A percentile compares a stretch with the other conserved stretches of the same genome.
phyloP scores from a whole-genome alignment of 352 stramenopile genomes.

The Globisporangium rhizosaccharum region DNA sequence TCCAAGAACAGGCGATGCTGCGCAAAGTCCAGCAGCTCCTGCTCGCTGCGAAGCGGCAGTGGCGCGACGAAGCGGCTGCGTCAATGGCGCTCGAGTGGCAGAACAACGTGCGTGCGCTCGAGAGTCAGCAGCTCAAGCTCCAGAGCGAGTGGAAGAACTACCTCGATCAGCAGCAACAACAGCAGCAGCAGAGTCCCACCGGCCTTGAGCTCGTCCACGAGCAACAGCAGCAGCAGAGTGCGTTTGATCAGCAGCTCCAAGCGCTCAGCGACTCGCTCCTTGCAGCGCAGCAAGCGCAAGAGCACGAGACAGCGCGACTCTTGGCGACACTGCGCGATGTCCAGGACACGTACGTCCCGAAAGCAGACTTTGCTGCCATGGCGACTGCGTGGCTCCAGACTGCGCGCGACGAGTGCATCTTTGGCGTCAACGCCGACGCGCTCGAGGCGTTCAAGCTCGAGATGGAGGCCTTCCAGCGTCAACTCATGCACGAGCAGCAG shows the following conservation, averaged over 20 bases:
- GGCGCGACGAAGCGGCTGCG: background rate
- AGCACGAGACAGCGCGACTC: slow-evolving; percentile 19
- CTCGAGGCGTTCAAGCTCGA: slow-evolving; percentile 27
- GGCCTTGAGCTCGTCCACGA: slow-evolving; percentile 5
- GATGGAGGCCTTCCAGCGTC: slow-evolving; percentile 24
- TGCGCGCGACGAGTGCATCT: slow-evolving; percentile 50
- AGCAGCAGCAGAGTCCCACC: background rate
- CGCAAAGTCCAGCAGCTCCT: slow-evolving; percentile 37
- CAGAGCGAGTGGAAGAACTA: slow-evolving; percentile 14
- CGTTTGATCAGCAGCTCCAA: slow-evolving; percentile 19
- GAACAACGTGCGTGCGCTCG: slow-evolving; percentile 5
- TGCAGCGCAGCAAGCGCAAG: slow-evolving; percentile 20
- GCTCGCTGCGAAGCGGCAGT: slow-evolving; percentile 18
- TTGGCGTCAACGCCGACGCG: slow-evolving; percentile 28
- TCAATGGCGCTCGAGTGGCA: slow-evolving; percentile 5
- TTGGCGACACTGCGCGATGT: slow-evolving; percentile 15
- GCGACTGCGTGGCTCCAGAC: slow-evolving; percentile 32
- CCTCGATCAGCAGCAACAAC: slow-evolving; percentile 16
- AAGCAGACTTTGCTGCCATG: slow-evolving; percentile 22
- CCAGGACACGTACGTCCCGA: slow-evolving; percentile 20
- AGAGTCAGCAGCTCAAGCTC: slow-evolving; percentile 12
- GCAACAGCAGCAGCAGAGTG: slow-evolving; percentile 23
- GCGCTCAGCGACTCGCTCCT: slow-evolving; percentile 18
- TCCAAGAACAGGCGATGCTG: slow-evolving; percentile 31
- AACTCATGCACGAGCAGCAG: slow-evolving; percentile 7